Conservation (phyloP, 352 stramenopile species). For the Pythium biforme region DNA sequence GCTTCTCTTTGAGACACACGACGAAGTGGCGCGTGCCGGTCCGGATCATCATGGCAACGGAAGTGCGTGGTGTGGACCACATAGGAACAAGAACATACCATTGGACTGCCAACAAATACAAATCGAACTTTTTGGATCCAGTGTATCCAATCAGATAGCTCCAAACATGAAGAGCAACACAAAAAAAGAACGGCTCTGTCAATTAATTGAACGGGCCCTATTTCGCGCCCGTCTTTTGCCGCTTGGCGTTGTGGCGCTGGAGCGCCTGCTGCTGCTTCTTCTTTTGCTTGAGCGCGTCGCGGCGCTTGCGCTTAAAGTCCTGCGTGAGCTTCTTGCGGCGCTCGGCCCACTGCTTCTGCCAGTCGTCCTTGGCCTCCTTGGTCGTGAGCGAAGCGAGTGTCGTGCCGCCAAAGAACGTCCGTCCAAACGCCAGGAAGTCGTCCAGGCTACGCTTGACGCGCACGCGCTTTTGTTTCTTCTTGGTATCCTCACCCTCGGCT, state of each 20-base stretch:
- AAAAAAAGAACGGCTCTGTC: background rate
- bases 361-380: conserved; percentile 19
- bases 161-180: background rate
- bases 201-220: background rate
- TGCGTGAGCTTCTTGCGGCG: conserved; percentile 71
- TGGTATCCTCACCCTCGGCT: conserved; percentile 18
- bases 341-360: conserved; percentile 44
- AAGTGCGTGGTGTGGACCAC: background rate
- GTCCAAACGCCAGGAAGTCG: conserved; percentile 67
- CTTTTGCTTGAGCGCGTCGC: conserved; percentile 69
- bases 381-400: conserved; percentile 20
- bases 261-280: conserved; percentile 62
- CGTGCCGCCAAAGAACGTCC: conserved; percentile 37
- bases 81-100: background rate
- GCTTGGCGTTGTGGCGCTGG: conserved; percentile 31
- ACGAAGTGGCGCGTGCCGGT: background rate
- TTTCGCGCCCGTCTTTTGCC: conserved; percentile 31
- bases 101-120: background rate
- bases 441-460: conserved; percentile 33
- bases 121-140: background rate
- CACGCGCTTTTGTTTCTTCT: conserved; percentile 40
- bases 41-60: background rate
- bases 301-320: conserved; percentile 81
- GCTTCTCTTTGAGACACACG: too few relatives aligned
- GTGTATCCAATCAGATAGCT: too few relatives aligned